phyloP scores from a whole-genome alignment of 768 basidiomycete species.

The Podaxis sp. region DNA sequence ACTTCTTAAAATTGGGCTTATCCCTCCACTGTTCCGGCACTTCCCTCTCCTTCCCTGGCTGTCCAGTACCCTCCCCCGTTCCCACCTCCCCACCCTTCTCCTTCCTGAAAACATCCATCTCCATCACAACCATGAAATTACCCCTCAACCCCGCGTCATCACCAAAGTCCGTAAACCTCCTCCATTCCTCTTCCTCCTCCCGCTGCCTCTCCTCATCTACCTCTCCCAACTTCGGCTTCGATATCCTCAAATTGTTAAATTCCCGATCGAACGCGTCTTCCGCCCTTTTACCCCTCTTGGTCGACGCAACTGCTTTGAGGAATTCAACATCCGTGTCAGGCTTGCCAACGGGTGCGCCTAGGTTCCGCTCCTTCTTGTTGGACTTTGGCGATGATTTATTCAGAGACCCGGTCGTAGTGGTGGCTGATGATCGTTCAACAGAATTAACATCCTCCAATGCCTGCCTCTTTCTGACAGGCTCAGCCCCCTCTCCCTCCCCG shows the following conservation, averaged over 20 bases:
- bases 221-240: slow-evolving; percentile 51
- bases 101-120: slow-evolving; percentile 51
- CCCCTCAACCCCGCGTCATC: slow-evolving; percentile 59
- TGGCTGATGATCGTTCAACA: slow-evolving; percentile 17
- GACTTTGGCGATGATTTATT: slow-evolving; percentile 7
- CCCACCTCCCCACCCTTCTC: slow-evolving; percentile 12
- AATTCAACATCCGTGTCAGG: slow-evolving; percentile 68
- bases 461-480: slow-evolving; percentile 35
- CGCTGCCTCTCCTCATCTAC: slow-evolving; percentile 16
- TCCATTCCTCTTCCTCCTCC: slow-evolving; percentile 52
- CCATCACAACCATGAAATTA: slow-evolving; percentile 77
- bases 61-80: neutral
- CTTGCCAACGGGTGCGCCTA: slow-evolving; percentile 37
- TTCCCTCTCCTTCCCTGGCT: slow-evolving; percentile 13
- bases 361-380: slow-evolving; percentile 12
- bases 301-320: slow-evolving; percentile 70
- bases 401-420: neutral
- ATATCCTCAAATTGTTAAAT: slow-evolving; percentile 72
- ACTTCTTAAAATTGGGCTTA: slow-evolving; percentile 71
- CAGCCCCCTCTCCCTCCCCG: slow-evolving; percentile 12
- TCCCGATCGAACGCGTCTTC: slow-evolving; percentile 76
- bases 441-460: slow-evolving; percentile 36
- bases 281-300: slow-evolving; percentile 58
- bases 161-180: slow-evolving; percentile 59
- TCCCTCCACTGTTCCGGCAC: slow-evolving; percentile 40